Evolutionary conservation across 2,329 filamentous ascomycete genomes (phyloP), one percentile per base, ranked within the genome.

Genomic region (Microdochium nivale): DNA sequence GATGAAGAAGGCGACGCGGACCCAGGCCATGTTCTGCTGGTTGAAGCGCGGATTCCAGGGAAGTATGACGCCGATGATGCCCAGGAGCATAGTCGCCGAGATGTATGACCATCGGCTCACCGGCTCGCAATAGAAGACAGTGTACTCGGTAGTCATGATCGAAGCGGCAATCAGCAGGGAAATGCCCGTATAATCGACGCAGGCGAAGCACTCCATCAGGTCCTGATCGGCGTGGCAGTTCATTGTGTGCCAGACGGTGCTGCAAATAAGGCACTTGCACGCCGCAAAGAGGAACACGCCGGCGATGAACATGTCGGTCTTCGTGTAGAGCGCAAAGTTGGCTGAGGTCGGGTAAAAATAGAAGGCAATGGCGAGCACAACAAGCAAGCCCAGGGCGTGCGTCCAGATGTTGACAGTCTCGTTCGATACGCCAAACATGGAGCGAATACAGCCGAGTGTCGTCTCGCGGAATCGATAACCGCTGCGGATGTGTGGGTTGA

Each of bases 371-470:
- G 90, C 77, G 35, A 97, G 78, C 47, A 99, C 88, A 55, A 96
- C 76, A 30, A 97, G 64, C n/a, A 97, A 78, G 19, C 94, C 94
- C 27, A 99, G 79, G 13, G 87, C 82, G 66, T 99, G 94, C 2
- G 91, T 92, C 94, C 94, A 99, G 64, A 99, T 99, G 70, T 99
- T 99, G 74, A 97, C 86, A 40, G 87, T 81, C 71, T 99, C 94
- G 70, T 99, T 99, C 57, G 89, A 95, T 53, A 94, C 74, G 56
- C 82, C 79, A 63, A 96, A 91, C 55, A 89, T 83, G 23, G 90
- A 96, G 49, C 81, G 80, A 49, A 97, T 75, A 66, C 92, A 97
- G 59, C 92, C 92, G 52, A 92, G 74, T 68, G 95, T 95, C 54
- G 88, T 90, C 62, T 95, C 89, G 55, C 83, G 87, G 74, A 99